Evolutionary conservation across 371 early-diverging fungal genomes (phyloP), one percentile per base, ranked within the genome.

Genomic region (Zychaea mexicana): DNA sequence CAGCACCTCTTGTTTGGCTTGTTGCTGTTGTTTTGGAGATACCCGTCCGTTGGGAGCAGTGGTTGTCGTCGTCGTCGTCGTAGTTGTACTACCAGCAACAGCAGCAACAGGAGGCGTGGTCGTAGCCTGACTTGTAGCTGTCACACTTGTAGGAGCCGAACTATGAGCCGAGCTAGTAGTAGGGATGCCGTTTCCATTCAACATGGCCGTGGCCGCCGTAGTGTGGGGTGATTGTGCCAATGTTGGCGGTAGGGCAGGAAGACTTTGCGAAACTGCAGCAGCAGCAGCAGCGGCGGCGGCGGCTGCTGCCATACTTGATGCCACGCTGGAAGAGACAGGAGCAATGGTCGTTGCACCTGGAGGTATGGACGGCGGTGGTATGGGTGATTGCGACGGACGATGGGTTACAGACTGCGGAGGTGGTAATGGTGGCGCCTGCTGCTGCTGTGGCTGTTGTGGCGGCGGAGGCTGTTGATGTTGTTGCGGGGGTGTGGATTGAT

Each of bases 221-320:
- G 17, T 33, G 17, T 33, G 55, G 55, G 31, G 55, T n/a, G 0
- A 27, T 9, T 17, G 17, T 15, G 5, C n/a, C n/a, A n/a, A n/a
- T n/a, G 55, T 28, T 54, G 55, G 55, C 10, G 17, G 33, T 32
- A 4, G 56, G 17, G 31, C 5, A 32, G 21, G 66, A 58, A 2
- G 55, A n/a, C n/a, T n/a, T 57, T 39, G 55, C 19, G 58, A 32
- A 5, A 77, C 72, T 56, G 65, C 58, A 1, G 67, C 61, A 2
- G 77, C 72, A 54, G 65, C 58, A 1, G 67, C 61, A 2, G 65
- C 69, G n/a, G 55, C 62, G 31, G 62, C 42, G n/a, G 30, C 67
- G 10, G 60, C 63, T 9, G 64, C 52, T 2, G 47, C 60, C n/a
- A 52, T 69, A 27, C 62, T 54, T 0, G 46, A 57, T n/a, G 67